phyloP scores from a whole-genome alignment of 2,329 filamentous ascomycete species.

The Metarhizium anisopliae region DNA sequence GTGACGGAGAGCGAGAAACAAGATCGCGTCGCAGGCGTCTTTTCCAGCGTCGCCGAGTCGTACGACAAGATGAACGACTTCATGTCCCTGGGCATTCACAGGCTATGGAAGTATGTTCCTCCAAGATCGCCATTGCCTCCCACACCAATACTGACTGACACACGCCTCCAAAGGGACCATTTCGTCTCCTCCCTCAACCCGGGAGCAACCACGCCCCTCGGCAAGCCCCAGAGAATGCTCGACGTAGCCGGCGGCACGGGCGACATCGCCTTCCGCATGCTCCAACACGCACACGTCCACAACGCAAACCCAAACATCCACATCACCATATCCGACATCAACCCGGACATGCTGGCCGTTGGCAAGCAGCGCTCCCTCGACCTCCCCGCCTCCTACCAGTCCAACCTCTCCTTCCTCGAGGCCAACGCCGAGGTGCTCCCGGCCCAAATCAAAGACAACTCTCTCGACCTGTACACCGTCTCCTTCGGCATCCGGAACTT shows the following conservation, averaged over 20 bases:
- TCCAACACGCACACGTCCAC: conserved; percentile 82
- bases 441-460: conserved; percentile 51
- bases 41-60: conserved; percentile 86
- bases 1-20: conserved; percentile 72
- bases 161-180: conserved; percentile 51
- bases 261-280: conserved; percentile 94
- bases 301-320: conserved; percentile 63
- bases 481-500: conserved; percentile 98
- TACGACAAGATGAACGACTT: conserved; percentile 99
- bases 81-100: conserved; percentile 96
- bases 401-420: conserved; percentile 66
- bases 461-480: conserved; percentile 93
- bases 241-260: conserved; percentile 96
- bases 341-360: conserved; percentile 86
- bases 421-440: conserved; percentile 79
- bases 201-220: conserved; percentile 44
- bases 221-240: conserved; percentile 61
- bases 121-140: background rate
- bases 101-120: conserved; percentile 71
- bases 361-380: conserved; percentile 67
- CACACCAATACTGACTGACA: background rate
- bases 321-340: conserved; percentile 94
- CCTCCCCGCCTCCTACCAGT: conserved; percentile 45
- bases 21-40: conserved; percentile 69
- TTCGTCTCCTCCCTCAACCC: conserved; percentile 90